These are phyloP conservation scores for Cystofilobasidium capitatum DNA, from an alignment of 768 basidiomycete genomes.

Conservation along the genomic window DNA sequence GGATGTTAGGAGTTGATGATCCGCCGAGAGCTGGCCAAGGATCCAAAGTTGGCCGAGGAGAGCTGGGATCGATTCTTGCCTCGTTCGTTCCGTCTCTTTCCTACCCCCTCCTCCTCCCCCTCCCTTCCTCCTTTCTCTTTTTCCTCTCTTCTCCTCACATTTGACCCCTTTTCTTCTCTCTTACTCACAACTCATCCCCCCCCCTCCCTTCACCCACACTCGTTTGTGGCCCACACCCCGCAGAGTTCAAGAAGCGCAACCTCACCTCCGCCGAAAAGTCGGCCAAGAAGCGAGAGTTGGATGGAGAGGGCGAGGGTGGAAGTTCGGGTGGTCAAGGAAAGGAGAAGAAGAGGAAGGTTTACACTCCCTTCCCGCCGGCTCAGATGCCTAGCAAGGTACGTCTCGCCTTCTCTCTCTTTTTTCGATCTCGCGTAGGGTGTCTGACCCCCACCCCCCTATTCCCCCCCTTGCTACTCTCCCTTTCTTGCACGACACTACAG, in stretches of 20 bases:
- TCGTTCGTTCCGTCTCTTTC: conserved; percentile 35
- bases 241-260: conserved; percentile 79
- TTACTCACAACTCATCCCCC: not conserved
- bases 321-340: conserved; percentile 33
- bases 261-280: conserved; percentile 92
- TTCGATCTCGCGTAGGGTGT: not conserved
- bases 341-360: conserved; percentile 70
- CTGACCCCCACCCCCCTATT: not conserved
- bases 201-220: not conserved
- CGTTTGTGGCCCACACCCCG: not conserved
- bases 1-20: conserved; percentile 91
- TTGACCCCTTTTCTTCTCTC: not conserved
- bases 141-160: not conserved
- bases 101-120: not conserved
- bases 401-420: not conserved
- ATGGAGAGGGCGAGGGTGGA: not conserved
- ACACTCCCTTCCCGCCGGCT: conserved; percentile 97
- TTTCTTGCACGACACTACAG: conserved; percentile 39
- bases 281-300: conserved; percentile 62
- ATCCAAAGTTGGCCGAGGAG: conserved; percentile 85
- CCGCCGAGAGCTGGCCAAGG: conserved; percentile 91
- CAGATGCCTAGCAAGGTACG: conserved; percentile 82
- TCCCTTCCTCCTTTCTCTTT: not conserved
- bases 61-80: conserved; percentile 97
- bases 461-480: not conserved